Evolutionary conservation across 257 asterid genomes (phyloP), one percentile per base, ranked within the genome.

Genomic region (Cinchona pubescens): DNA sequence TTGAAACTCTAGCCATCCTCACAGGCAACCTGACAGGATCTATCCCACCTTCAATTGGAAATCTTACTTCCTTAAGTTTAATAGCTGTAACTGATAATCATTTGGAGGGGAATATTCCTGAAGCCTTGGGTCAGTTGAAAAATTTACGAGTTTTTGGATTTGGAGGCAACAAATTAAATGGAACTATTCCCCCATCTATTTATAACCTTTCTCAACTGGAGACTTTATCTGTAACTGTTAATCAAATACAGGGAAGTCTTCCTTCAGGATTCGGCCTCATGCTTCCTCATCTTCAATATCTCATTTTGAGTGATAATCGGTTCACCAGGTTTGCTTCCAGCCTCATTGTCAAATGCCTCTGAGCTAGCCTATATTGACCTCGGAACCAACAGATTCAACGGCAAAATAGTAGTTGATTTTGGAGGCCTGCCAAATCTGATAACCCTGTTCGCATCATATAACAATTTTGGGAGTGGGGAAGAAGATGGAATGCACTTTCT

Each of bases 391-490:
- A n/a, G 27, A 53, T 53, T 53, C 60, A 53, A 8, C 2, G 60
- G 60, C 29, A 53, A n/a, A 53, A 53, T 53, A 53, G 4, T 29
- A 21, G 60, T 53, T 53, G 29, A 53, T 53, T 53, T 53, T 53
- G 60, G 11, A 53, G 60, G 60, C 11, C 29, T 21, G 27, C 29
- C 1, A 5, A 53, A 53, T 53, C 27, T 53, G 11, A 0, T 5
- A 19, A 0, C 0, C 0, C 3, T 53, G 23, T 1, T 0, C 8
- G 60, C 29, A 23, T 0, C 13, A 6, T 1, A 0, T 21, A 53
- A 53, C 23, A 53, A 23, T 53, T 53, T 53, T 3, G 60, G 60
- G 2, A 23, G 29, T 53, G 60, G 60, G 29, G 29, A 53, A 53
- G 29, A 5, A 29, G 60, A 53, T 53, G 60, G 27, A 21, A 3